These are phyloP conservation scores for Mortierella sp. DNA, from an alignment of 371 early-diverging fungal species.

Conservation along the genomic window DNA sequence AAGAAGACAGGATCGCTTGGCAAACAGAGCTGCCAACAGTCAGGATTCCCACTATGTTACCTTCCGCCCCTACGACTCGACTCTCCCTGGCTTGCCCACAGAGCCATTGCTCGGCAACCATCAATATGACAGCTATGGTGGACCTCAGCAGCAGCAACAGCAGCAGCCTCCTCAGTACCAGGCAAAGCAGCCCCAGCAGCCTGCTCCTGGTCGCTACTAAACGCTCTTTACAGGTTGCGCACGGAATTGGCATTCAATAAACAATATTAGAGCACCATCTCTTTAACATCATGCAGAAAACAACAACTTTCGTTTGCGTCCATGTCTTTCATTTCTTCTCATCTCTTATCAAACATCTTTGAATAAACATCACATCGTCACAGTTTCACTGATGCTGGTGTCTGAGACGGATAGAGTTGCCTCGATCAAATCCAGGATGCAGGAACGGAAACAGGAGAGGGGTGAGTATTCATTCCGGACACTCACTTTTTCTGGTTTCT, in stretches of 20 bases:
- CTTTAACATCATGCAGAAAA: neutral
- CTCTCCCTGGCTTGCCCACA: slow-evolving; percentile 31
- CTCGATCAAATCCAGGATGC: no score
- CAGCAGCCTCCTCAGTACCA: slow-evolving; percentile 23
- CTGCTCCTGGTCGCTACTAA: neutral
- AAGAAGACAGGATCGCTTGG: slow-evolving; percentile 40
- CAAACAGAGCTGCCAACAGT: slow-evolving; percentile 25
- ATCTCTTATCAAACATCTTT: neutral
- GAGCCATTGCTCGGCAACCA: slow-evolving; percentile 41
- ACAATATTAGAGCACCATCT: neutral
- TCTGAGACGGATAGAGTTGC: no score
- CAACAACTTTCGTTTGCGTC: neutral
- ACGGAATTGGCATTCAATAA: neutral
- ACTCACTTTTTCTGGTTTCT: no score
- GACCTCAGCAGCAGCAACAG: slow-evolving; percentile 5
- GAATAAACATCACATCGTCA: no score
- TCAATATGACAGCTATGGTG: slow-evolving; percentile 20
- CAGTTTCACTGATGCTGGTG: no score
- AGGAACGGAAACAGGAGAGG: no score
- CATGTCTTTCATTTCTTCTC: neutral
- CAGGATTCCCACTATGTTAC: slow-evolving; percentile 54
- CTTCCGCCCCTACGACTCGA: slow-evolving; percentile 50
- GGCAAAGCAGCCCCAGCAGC: slow-evolving; percentile 11
- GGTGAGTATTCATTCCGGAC: no score
- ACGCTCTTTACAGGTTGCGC: neutral